Percentiles rank a stretch among this genome's conserved stretches.
Conservation (phyloP, 179 eudicot species). For the Sideroxylon spinosum region DNA sequence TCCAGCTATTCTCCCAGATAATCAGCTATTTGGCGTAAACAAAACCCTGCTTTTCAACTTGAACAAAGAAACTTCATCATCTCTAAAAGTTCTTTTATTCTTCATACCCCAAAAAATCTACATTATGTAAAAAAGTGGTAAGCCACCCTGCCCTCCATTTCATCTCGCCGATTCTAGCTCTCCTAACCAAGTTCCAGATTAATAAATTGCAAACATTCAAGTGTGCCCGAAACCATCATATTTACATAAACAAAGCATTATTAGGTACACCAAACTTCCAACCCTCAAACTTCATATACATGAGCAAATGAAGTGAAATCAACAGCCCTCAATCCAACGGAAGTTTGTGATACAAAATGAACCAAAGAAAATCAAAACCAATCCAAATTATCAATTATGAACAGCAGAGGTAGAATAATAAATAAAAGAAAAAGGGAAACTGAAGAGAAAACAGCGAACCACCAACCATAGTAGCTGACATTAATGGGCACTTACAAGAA, state of each 20-base stretch:
- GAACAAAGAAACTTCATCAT: no score
- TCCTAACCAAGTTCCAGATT: background rate
- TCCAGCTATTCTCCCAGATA: no score
- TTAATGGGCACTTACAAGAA: slow-evolving; percentile 68
- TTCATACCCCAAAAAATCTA: no score
- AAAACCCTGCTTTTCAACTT: no score
- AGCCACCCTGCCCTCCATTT: no score
- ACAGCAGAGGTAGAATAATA: background rate
- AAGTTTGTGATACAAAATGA: background rate
- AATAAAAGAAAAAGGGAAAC: background rate
- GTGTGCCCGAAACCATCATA: background rate
- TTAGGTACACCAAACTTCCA: background rate
- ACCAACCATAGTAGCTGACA: slow-evolving; percentile 5
- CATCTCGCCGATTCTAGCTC: no score
- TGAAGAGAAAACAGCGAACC: background rate
- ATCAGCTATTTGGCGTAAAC: no score
- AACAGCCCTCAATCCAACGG: background rate
- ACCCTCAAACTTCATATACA: slow-evolving; percentile 8
- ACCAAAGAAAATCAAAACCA: background rate
- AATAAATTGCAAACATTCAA: background rate
- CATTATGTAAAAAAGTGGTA: no score
- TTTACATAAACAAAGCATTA: background rate
- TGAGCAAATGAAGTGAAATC: background rate
- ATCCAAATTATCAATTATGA: background rate
- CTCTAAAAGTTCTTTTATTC: no score